phyloP scores from a whole-genome alignment of 2,329 filamentous ascomycete species.

The Aspergillus uvarum region DNA sequence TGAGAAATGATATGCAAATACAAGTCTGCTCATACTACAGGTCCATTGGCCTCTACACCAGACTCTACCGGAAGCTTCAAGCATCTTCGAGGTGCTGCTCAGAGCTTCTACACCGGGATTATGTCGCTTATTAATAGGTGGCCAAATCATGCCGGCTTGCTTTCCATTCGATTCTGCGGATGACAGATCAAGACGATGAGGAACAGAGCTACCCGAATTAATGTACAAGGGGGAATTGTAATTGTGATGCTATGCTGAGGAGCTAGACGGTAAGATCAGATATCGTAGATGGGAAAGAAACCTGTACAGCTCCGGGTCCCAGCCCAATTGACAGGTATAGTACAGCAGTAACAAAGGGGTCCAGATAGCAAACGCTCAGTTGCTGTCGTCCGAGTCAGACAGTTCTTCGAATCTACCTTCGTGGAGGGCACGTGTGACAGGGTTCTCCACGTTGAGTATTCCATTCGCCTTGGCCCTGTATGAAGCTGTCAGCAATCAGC shows the following conservation, averaged over 20 bases:
- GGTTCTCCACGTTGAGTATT: constrained; percentile 75
- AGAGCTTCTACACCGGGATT: background rate
- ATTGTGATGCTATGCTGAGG: background rate
- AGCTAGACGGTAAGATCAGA: background rate
- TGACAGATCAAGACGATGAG: background rate
- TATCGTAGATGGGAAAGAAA: background rate
- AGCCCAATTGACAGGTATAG: background rate
- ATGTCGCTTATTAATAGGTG: background rate
- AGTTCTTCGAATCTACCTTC: constrained; percentile 72
- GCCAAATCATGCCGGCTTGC: too few species aligned
- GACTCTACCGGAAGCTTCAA: too few species aligned
- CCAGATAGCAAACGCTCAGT: constrained; percentile 17
- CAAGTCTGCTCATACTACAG: too few species aligned
- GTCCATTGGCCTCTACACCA: too few species aligned
- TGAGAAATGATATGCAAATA: background rate
- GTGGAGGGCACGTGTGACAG: constrained; percentile 67
- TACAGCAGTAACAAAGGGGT: background rate
- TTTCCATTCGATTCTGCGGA: background rate
- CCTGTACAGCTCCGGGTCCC: background rate
- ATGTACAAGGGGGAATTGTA: background rate
- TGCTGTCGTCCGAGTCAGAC: constrained; percentile 51
- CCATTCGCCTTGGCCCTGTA: constrained; percentile 68
- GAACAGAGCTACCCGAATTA: background rate
- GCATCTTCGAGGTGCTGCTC: background rate
- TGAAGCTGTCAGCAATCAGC: constrained; percentile 17